Evolutionary conservation across 2,329 filamentous ascomycete species (phyloP).

Genomic region (Calonectria honghensis): DNA sequence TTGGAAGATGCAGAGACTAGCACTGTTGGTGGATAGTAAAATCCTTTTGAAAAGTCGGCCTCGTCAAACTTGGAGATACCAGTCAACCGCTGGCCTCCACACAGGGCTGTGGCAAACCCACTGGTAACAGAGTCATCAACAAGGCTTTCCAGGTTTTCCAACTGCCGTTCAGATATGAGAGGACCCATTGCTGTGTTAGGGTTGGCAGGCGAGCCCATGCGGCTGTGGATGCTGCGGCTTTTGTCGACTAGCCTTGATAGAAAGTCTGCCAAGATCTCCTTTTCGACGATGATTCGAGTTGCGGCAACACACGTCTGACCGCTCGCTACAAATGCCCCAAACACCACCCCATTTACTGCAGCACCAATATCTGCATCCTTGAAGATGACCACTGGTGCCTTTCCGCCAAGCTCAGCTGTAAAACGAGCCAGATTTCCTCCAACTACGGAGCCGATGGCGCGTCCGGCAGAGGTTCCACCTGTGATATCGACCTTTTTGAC

Average conservation of each 20-base stretch:
- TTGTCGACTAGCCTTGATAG: slow-evolving; percentile 77
- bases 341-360: slow-evolving; percentile 81
- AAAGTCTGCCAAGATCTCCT: slow-evolving; percentile 79
- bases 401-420: slow-evolving; percentile 83
- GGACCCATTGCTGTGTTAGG: slow-evolving; percentile 78
- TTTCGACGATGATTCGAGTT: slow-evolving; percentile 84
- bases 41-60: slow-evolving; percentile 73
- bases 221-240: slow-evolving; percentile 73
- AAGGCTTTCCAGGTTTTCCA: slow-evolving; percentile 80
- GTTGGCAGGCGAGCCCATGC: slow-evolving; percentile 76
- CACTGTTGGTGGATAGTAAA: slow-evolving; percentile 89
- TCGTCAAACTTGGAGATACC: slow-evolving; percentile 70
- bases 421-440: slow-evolving; percentile 81
- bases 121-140: slow-evolving; percentile 77
- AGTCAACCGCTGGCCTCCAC: slow-evolving; percentile 69
- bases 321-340: slow-evolving; percentile 73
- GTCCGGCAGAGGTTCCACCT: slow-evolving; percentile 82
- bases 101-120: slow-evolving; percentile 60
- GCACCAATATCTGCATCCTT: slow-evolving; percentile 78
- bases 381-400: slow-evolving; percentile 82
- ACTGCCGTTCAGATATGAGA: slow-evolving; percentile 77
- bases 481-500: slow-evolving; percentile 84
- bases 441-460: slow-evolving; percentile 79
- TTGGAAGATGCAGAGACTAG: slow-evolving; percentile 72
- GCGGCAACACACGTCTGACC: slow-evolving; percentile 80